Evolutionary conservation across 371 early-diverging fungal species (phyloP), one percentile per base, ranked within the genome.

Genomic region (Mucor saturninus): DNA sequence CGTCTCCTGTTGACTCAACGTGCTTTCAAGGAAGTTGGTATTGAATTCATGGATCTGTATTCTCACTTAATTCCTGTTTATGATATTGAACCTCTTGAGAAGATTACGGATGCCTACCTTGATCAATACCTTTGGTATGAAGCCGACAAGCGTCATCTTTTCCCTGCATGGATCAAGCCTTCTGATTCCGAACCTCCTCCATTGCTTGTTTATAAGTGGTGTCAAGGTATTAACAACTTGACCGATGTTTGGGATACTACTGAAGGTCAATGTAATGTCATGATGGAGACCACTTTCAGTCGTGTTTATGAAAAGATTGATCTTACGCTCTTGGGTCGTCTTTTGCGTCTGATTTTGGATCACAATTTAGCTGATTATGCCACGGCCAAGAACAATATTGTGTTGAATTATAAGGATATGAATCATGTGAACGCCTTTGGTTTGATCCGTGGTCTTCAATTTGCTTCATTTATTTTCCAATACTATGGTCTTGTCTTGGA

Each of bases 111-210:
- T 80, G 97, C 98, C 14, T 99, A 98, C 68, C 83, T 99, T 60
- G 98, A 98, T 76, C 98, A 98, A 72, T 99, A 99, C 72, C 85
- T 99, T 28, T 99, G 98, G 97, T 98, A 99, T 75, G 98, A 99
- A 71, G 96, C 98, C 11, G 87, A 87, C 35, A 88, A 88, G 61
- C 79, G 85, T 31, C 89, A 93, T 57, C 80, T 98, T 55, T 98
- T 98, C 90, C 97, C 97, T 37, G 86, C 93, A 26, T 98, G 98
- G 96, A 95, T 98, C 73, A 98, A 99, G 70, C 99, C 99, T 8
- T 89, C 93, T 13, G 99, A 99, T 67, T 89, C 94, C 28, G 99
- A 99, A 75, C 97, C 99, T 2, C 94, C 97, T 46, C 98, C 98
- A 65, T 79, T 98, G 64, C 87, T 97, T 38, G 95, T 95, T 10